phyloP scores from a whole-genome alignment of 345 rosid genomes.

The Sapria himalayana region DNA sequence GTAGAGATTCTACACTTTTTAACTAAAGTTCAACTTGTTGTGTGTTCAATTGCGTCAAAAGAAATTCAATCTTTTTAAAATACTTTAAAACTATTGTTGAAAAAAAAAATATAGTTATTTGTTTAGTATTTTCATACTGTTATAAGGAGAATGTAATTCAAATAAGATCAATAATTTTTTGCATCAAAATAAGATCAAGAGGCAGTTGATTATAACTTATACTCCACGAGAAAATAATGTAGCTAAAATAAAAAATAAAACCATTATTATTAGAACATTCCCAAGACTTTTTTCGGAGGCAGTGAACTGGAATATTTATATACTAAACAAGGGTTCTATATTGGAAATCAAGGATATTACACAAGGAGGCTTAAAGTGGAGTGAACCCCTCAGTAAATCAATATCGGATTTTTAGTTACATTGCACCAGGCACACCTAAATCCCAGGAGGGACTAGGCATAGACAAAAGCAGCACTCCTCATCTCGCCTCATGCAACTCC shows the following conservation, averaged over 20 bases:
- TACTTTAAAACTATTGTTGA: neutral
- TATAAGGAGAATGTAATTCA: neutral
- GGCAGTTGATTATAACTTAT: neutral
- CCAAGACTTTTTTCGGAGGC: neutral
- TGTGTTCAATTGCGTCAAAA: no score
- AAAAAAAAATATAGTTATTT: neutral
- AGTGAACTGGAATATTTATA: neutral
- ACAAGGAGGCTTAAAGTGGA: no score
- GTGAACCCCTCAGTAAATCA: no score
- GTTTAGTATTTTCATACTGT: slow-evolving; percentile 2
- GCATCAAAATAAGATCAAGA: neutral
- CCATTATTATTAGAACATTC: neutral
- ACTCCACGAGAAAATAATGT: neutral
- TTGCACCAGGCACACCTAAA: no score
- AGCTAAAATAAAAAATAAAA: no score
- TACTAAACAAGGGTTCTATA: neutral
- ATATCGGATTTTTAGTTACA: no score
- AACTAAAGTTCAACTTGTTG: no score
- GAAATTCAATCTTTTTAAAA: neutral
- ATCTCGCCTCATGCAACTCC: no score
- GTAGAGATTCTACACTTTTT: no score
- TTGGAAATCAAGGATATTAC: neutral
- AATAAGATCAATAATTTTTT: neutral
- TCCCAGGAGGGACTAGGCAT: no score
- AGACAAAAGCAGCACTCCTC: no score